Conservation (phyloP, 2,329 filamentous ascomycete genomes). For the Raffaelea ambrosiae region DNA sequence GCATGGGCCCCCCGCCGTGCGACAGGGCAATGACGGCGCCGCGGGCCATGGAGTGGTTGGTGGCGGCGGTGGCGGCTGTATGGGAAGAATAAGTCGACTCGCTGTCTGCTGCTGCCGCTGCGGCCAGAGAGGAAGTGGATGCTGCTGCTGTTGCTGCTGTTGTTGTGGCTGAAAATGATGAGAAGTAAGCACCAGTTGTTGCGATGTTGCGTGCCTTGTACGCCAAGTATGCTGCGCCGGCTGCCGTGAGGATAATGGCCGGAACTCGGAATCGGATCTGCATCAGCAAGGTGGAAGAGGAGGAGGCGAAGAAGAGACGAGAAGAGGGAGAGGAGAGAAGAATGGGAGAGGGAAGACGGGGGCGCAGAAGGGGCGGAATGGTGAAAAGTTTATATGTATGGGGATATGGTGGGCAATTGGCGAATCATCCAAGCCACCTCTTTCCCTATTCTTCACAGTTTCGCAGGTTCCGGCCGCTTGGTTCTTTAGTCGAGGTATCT, state of each 20-base stretch:
- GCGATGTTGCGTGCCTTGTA: constrained; percentile 3
- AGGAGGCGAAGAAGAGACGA: not conserved
- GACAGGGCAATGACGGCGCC: constrained; percentile 38
- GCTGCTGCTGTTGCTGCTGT: not conserved
- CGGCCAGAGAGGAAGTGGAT: not conserved
- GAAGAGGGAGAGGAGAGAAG: too few species aligned
- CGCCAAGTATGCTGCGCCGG: constrained; percentile 9
- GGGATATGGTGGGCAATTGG: too few species aligned
- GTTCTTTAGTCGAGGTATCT: too few species aligned
- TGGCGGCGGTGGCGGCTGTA: not conserved
- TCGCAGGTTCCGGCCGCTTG: too few species aligned
- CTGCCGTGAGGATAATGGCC: constrained; percentile 10
- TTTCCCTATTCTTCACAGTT: too few species aligned
- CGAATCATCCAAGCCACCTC: too few species aligned
- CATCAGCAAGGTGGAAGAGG: not conserved
- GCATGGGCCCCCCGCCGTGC: constrained; percentile 49
- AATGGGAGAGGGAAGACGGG: too few species aligned
- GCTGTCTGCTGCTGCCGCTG: too few species aligned
- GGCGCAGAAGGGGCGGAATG: too few species aligned
- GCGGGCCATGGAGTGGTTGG: constrained; percentile 24
- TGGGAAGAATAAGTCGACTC: not conserved
- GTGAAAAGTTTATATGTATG: too few species aligned
- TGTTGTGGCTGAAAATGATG: not conserved
- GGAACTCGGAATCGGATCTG: constrained; percentile 12
- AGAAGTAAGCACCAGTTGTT: not conserved